Percentiles rank a stretch among this genome's conserved stretches.
phyloP scores from a whole-genome alignment of 2,329 filamentous ascomycete species.

The Alternaria atra region DNA sequence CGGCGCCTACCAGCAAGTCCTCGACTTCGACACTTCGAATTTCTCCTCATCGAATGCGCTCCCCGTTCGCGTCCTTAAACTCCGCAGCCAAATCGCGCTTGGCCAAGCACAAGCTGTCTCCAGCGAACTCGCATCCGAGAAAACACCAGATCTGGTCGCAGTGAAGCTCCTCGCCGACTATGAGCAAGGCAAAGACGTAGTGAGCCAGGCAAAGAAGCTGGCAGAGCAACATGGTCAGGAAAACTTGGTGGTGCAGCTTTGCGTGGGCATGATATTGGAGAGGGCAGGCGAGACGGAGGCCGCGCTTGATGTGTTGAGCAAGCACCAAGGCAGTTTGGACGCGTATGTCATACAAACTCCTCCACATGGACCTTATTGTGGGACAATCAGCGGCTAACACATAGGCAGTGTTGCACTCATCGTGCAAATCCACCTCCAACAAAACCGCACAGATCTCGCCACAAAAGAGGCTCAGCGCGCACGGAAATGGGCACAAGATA shows the following conservation, averaged over 20 bases:
- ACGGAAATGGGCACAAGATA: constrained; percentile 94
- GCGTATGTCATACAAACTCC: constrained; percentile 61
- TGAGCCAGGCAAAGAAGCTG: constrained; percentile 74
- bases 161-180: constrained; percentile 78
- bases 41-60: constrained; percentile 82
- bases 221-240: constrained; percentile 70
- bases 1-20: constrained; percentile 85
- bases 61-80: constrained; percentile 77
- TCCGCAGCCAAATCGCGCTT: constrained; percentile 84
- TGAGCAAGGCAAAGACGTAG: constrained; percentile 48
- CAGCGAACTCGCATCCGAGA: constrained; percentile 70
- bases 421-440: constrained; percentile 88
- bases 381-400: constrained; percentile 10
- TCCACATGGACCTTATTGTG: not conserved
- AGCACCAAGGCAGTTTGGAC: constrained; percentile 83
- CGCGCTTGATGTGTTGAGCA: constrained; percentile 78
- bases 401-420: constrained; percentile 77
- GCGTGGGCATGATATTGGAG: constrained; percentile 83
- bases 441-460: constrained; percentile 91
- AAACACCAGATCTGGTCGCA: constrained; percentile 76
- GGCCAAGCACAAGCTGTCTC: constrained; percentile 79
- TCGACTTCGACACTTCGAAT: constrained; percentile 83
- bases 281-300: constrained; percentile 83
- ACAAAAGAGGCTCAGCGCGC: constrained; percentile 87
- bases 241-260: constrained; percentile 81